These are phyloP conservation scores for Mycosphaerella arachidis DNA, from an alignment of 2,329 filamentous ascomycete species.

Conservation along the genomic window DNA sequence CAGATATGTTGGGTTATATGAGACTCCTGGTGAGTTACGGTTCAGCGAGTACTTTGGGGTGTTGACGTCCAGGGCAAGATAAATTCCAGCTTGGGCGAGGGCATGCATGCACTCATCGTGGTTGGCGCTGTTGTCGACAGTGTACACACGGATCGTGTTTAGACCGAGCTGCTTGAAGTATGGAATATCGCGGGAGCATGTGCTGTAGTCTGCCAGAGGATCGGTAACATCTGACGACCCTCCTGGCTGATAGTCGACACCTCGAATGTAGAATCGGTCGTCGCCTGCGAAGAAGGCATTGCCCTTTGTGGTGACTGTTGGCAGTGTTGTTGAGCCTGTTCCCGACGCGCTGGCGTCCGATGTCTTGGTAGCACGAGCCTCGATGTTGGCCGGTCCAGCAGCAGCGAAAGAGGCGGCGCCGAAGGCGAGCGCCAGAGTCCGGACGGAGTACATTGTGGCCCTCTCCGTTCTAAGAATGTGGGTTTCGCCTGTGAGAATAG, in stretches of 20 bases:
- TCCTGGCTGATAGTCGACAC: constrained; percentile 51
- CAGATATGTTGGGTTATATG: constrained; percentile 82
- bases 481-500: background rate
- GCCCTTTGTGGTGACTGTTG: constrained; percentile 41
- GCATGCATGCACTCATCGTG: constrained; percentile 81
- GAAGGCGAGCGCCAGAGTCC: constrained; percentile 34
- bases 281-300: constrained; percentile 61
- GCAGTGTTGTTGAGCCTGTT: constrained; percentile 43
- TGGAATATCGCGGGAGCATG: constrained; percentile 73
- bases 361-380: constrained; percentile 23
- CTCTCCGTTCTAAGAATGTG: background rate
- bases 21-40: constrained; percentile 61
- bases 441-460: constrained; percentile 8
- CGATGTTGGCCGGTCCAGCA: constrained; percentile 33
- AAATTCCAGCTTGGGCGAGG: constrained; percentile 78
- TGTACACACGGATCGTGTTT: constrained; percentile 89
- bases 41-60: constrained; percentile 81
- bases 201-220: constrained; percentile 64
- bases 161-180: constrained; percentile 78
- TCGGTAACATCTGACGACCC: constrained; percentile 61
- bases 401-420: constrained; percentile 44
- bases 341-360: constrained; percentile 27
- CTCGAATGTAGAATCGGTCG: constrained; percentile 56
- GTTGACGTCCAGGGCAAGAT: constrained; percentile 86
- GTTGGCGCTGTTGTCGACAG: constrained; percentile 75